These are phyloP conservation scores for Claviceps digitariae DNA, from an alignment of 2,329 filamentous ascomycete genomes.

Conservation along the genomic window DNA sequence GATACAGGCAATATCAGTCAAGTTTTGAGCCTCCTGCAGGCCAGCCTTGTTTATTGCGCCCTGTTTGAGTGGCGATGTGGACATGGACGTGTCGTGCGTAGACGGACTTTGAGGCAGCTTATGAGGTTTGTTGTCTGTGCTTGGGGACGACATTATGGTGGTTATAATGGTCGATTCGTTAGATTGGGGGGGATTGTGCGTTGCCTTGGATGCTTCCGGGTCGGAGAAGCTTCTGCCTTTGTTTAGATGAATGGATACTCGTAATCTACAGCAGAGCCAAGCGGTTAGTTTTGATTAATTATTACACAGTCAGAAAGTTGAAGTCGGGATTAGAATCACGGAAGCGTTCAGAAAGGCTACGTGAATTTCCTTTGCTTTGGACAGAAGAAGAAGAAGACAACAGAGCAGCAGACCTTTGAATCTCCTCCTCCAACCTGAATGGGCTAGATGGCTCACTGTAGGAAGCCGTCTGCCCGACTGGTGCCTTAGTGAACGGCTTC, in stretches of 20 bases:
- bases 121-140: constrained; percentile 26
- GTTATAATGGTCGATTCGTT: constrained; percentile 32
- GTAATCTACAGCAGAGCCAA: constrained; percentile 11
- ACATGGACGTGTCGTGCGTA: constrained; percentile 81
- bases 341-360: background rate
- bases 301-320: no score
- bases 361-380: background rate
- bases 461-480: constrained; percentile 18
- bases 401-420: constrained; percentile 18
- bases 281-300: background rate
- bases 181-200: constrained; percentile 24
- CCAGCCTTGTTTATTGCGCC: constrained; percentile 32
- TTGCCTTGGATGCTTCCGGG: constrained; percentile 29
- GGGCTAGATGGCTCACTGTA: constrained; percentile 24
- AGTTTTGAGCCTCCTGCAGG: constrained; percentile 42
- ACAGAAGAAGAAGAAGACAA: background rate
- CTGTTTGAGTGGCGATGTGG: constrained; percentile 53
- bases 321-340: no score
- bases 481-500: constrained; percentile 3
- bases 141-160: constrained; percentile 24
- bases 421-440: constrained; percentile 19
- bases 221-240: constrained; percentile 33
- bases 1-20: constrained; percentile 64
- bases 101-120: constrained; percentile 60
- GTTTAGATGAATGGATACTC: constrained; percentile 27